Evolutionary conservation across 495 filamentous ascomycete genomes (phyloP).

Genomic region (Platismatia glauca): DNA sequence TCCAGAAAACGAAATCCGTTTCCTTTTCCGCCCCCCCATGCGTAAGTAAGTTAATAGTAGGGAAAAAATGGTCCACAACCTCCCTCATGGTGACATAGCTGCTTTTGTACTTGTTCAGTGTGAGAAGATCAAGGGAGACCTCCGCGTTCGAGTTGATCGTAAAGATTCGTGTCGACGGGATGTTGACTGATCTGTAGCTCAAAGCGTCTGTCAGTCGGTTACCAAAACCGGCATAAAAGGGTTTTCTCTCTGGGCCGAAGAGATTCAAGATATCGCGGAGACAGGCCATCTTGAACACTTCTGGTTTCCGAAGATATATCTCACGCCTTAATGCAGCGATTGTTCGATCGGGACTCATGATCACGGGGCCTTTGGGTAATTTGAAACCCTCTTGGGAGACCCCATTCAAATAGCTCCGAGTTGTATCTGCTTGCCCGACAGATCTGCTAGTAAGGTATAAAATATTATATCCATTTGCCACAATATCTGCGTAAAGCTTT

Average conservation of each 20-base stretch:
- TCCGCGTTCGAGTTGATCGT: conserved; percentile 99
- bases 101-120: conserved; percentile 88
- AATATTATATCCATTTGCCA: conserved; percentile 94
- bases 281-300: conserved; percentile 99
- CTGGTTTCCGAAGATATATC: conserved; percentile 90
- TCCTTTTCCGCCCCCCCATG: conserved; percentile 75
- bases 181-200: conserved; percentile 91
- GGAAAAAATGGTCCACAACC: conserved; percentile 95
- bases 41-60: conserved; percentile 65
- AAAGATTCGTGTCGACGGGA: conserved; percentile 88
- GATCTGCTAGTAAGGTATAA: conserved; percentile 94
- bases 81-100: conserved; percentile 96
- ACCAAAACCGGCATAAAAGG: conserved; percentile 96
- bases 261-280: conserved; percentile 85
- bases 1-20: conserved; percentile 85
- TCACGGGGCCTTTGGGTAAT: conserved; percentile 82
- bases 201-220: conserved; percentile 95
- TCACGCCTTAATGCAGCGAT: conserved; percentile 92
- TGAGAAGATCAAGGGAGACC: conserved; percentile 83
- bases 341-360: conserved; percentile 89
- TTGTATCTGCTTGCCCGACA: conserved; percentile 88
- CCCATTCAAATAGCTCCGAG: conserved; percentile 80
- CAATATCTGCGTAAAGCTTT: conserved; percentile 94
- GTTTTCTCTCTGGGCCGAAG: conserved; percentile 67
- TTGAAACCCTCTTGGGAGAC: conserved; percentile 81